Conservation (phyloP, 2,329 filamentous ascomycete genomes). For the Cercospora canescens region DNA sequence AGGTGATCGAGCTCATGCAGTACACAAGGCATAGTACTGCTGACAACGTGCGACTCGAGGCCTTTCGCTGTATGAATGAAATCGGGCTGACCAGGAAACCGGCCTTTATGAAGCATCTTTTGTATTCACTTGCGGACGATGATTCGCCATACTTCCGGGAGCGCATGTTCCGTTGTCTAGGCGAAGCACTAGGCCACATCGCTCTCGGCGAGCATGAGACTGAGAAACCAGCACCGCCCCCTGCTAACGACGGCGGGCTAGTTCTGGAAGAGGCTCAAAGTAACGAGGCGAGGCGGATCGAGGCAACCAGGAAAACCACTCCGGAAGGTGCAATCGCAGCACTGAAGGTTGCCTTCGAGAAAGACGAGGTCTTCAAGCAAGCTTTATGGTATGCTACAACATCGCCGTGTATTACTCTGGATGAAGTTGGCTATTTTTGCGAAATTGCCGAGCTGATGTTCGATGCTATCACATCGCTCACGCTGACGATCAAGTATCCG, state of each 20-base stretch:
- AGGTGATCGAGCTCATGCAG: conserved; percentile 59
- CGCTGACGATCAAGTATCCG: conserved; percentile 55
- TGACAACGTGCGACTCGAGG: conserved; percentile 59
- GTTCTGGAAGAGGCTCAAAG: conserved; percentile 59
- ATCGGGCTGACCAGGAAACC: conserved; percentile 55
- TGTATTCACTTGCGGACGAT: conserved; percentile 58
- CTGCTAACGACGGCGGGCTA: conserved; percentile 44
- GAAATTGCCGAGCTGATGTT: conserved; percentile 61
- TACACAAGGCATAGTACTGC: conserved; percentile 62
- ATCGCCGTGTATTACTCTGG: conserved; percentile 51
- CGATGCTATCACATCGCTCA: conserved; percentile 50
- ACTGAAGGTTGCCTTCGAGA: conserved; percentile 54
- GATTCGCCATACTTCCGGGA: conserved; percentile 59
- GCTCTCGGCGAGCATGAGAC: conserved; percentile 55
- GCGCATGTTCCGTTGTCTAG: conserved; percentile 54
- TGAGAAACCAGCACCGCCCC: conserved; percentile 34
- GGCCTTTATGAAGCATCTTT: conserved; percentile 56
- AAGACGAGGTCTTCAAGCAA: conserved; percentile 51
- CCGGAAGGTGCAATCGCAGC: conserved; percentile 60
- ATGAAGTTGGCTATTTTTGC: conserved; percentile 57
- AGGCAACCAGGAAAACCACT: conserved; percentile 54
- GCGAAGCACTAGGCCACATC: conserved; percentile 57
- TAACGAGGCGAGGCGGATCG: conserved; percentile 53
- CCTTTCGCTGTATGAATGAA: conserved; percentile 59
- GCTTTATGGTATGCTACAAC: conserved; percentile 58